Evolutionary conservation across 1,139 yeast species (phyloP).

Genomic region (Hyphopichia fennica): DNA sequence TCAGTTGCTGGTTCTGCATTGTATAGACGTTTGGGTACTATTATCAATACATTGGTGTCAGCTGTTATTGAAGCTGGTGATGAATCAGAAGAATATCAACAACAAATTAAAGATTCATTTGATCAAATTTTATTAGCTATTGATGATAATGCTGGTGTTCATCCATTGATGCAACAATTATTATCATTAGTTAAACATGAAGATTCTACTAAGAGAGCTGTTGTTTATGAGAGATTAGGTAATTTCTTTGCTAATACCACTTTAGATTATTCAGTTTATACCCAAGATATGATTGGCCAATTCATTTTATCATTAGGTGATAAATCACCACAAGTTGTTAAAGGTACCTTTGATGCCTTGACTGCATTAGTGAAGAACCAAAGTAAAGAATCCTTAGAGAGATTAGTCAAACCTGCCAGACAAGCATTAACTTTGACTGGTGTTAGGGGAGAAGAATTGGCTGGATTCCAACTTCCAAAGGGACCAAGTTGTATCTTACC

Average conservation of each 20-base stretch:
- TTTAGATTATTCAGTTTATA: constrained; percentile 72
- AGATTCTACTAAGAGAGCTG: constrained; percentile 63
- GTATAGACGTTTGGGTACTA: constrained; percentile 67
- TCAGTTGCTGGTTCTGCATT: constrained; percentile 88
- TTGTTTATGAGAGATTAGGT: constrained; percentile 69
- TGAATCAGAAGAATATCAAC: constrained; percentile 35
- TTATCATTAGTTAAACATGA: constrained; percentile 77
- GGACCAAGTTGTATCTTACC: constrained; percentile 92
- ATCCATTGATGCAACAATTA: constrained; percentile 81
- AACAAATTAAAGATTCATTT: constrained; percentile 54
- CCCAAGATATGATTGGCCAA: constrained; percentile 72
- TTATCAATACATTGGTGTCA: constrained; percentile 70
- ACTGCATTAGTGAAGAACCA: constrained; percentile 67
- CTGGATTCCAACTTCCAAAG: constrained; percentile 76
- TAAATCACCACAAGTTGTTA: constrained; percentile 60
- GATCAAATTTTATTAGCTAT: constrained; percentile 72
- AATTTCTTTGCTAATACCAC: constrained; percentile 64
- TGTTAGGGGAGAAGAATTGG: constrained; percentile 60
- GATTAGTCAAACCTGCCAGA: constrained; percentile 73
- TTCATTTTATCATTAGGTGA: constrained; percentile 77
- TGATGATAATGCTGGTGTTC: constrained; percentile 77
- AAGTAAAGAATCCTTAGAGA: constrained; percentile 73
- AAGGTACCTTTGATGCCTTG: constrained; percentile 69
- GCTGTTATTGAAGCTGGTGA: constrained; percentile 46
- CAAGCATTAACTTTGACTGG: constrained; percentile 73